Evolutionary conservation across 2,329 filamentous ascomycete genomes (phyloP), one percentile per base, ranked within the genome.

Genomic region (Diaporthe longicolla): DNA sequence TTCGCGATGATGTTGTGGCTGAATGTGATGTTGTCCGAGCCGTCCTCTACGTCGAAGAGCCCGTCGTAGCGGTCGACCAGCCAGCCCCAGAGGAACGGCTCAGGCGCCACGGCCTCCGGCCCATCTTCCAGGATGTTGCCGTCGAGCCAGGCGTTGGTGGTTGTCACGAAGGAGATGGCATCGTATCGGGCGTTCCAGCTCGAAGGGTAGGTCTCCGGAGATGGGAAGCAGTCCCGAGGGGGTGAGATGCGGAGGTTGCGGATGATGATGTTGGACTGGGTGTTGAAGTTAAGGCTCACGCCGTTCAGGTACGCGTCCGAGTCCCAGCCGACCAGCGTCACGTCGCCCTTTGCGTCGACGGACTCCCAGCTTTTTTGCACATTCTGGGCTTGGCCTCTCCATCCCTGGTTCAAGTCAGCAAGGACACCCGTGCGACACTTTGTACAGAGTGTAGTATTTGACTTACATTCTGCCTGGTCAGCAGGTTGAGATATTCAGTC

Each of bases 121-220:
- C 68, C 68, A 8, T 71, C 68, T 48, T 59, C 68, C 7, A 71
- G 68, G 32, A 71, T 71, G 11, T 71, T 71, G 1, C 68, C 68
- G 35, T 71, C 68, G 10, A 71, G 68, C 68, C 68, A 71, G 3
- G 57, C 40, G 45, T 59, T 59, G 17, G 40, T 71, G 21, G 68
- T 59, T 7, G 68, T 71, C 26, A 71, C 68, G 29, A 71, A 48
- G 10, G 54, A 59, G 13, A 71, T 71, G 7, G 68, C 68, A 17
- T 71, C 68, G 11, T 71, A 71, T 6, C 68, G 68, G 21, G 68
- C 68, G 29, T 71, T 71, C 68, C 68, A 71, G 26, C 68, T 71
- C n/a, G 40, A 59, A 2, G 68, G 68, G 24, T 59, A 71, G 0
- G 68, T 59, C 57, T 71, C 68, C 4, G 68, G 68, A 17, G 68